A percentile compares a stretch with the other conserved stretches of the same genome.
These are phyloP conservation scores for carrot (Daucus carota) DNA, from an alignment of 129 eudicot species.

Conservation along the genomic window DH1_v3.0 NC_030383.2:1410001-1410500, in stretches of 20 bases:
- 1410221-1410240: conserved; percentile 29
- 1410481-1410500: no score
- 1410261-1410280: conserved; percentile 18
- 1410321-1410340: neutral
- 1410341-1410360: neutral
- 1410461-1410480: no score
- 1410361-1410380: neutral
- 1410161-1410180: conserved; percentile 16
- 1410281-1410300: neutral
- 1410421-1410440: neutral
- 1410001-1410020: neutral
- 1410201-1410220: conserved; percentile 30
- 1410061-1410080: conserved; percentile 26
- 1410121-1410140: conserved; percentile 17
- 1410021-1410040: neutral
- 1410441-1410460: no score
- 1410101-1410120: conserved; percentile 26
- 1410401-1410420: neutral
- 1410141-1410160: conserved; percentile 14
- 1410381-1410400: neutral
- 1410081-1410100: conserved; percentile 23
- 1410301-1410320: neutral
- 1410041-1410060: conserved; percentile 9
- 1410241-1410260: conserved; percentile 32
- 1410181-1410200: conserved; percentile 21